phyloP scores from a whole-genome alignment of 257 asterid species.

The Thymus quinquecostatus region DNA sequence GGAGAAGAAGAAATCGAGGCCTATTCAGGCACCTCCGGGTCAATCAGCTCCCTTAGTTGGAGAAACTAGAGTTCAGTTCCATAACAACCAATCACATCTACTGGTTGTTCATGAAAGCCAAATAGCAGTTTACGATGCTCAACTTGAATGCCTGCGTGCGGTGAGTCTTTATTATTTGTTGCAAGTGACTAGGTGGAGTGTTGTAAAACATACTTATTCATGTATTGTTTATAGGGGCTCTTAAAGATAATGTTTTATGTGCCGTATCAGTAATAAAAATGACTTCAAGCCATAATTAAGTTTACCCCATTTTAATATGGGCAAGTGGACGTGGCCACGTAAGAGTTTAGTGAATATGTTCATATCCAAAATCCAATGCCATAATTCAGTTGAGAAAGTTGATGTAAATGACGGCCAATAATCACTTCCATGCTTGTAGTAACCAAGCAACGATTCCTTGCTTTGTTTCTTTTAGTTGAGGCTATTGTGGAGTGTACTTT shows the following conservation, averaged over 20 bases:
- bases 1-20: slow-evolving; percentile 85
- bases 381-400: background rate
- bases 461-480: background rate
- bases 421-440: background rate
- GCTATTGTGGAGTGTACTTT: background rate
- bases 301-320: background rate
- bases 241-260: background rate
- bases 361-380: background rate
- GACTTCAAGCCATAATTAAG: background rate
- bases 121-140: slow-evolving; percentile 74
- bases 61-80: slow-evolving; percentile 89
- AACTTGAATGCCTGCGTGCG: slow-evolving; percentile 78
- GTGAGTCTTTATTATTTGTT: slow-evolving; percentile 49
- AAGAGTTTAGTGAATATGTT: background rate
- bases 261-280: background rate
- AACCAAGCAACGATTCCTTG: background rate
- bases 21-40: slow-evolving; percentile 80
- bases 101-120: slow-evolving; percentile 89
- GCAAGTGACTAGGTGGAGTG: background rate
- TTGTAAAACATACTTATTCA: too few species aligned
- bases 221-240: too few species aligned
- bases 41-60: slow-evolving; percentile 64
- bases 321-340: too few species aligned
- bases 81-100: slow-evolving; percentile 80
- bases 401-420: background rate